Conservation (phyloP, 257 asterid species). For the Plantago ovata region DNA sequence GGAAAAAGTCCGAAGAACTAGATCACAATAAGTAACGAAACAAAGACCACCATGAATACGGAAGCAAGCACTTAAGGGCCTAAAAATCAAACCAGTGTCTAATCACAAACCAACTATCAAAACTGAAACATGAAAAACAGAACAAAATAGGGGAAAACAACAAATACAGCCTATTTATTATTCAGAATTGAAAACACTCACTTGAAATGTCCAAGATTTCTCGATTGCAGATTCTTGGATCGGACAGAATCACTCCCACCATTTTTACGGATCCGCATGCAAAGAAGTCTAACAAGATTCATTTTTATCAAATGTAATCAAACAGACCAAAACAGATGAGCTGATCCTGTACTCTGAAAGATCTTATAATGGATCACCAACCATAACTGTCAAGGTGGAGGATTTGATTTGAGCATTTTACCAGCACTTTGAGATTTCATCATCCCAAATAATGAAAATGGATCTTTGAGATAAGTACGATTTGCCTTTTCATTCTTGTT, state of each 20-base stretch:
- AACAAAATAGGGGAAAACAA: constrained; percentile 2
- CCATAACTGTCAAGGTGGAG: neutral
- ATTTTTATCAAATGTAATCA: neutral
- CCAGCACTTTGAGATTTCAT: no score
- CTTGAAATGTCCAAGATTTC: constrained; percentile 42
- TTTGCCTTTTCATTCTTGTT: no score
- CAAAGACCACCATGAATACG: neutral
- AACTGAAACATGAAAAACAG: neutral
- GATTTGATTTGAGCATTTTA: no score
- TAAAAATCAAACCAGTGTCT: constrained; percentile 1
- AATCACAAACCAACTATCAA: constrained; percentile 18
- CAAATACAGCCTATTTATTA: neutral
- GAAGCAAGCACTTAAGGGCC: neutral
- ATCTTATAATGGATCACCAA: neutral
- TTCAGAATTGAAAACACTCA: constrained; percentile 26
- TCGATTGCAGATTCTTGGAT: constrained; percentile 37
- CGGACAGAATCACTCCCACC: constrained; percentile 26
- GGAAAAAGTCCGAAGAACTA: neutral
- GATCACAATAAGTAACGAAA: constrained; percentile 5
- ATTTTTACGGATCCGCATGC: constrained; percentile 30
- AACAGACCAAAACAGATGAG: neutral
- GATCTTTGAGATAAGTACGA: no score
- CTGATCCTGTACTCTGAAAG: neutral
- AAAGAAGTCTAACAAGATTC: constrained; percentile 31
- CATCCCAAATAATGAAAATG: no score